Base-by-base conservation (phyloP, 2,329 filamentous ascomycete species). In the Graphiopsis chlorocephala region DNA sequence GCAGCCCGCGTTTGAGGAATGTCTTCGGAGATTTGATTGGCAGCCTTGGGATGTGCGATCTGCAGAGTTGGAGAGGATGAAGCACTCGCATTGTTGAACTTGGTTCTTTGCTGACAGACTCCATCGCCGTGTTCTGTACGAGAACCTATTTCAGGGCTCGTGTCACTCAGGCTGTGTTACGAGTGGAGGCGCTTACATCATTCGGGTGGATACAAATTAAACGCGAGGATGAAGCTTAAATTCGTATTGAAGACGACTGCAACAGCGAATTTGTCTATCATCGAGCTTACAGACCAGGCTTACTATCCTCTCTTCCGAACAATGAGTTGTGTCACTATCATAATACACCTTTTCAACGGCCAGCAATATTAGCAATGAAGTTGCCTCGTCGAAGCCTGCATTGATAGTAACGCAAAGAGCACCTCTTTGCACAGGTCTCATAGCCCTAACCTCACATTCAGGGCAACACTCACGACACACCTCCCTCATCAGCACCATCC, bases 21-120 rank as follows among this genome's bases (percentile, higher is more conserved):
- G 50, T 53, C 50, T 29, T 53, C 50, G 50, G 50, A 53, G 29
- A 53, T 53, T 53, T 53, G 50, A 53, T 31, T 45, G 38, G 38
- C 20, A 45, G 38, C 38, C n/a, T 45, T 45, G 38, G 38, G 12
- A 20, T n/a, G 38, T 45, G 38, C 38, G 38, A 45, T 45, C 38
- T 45, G 38, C 38, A 45, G n/a, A 23, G 14, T 20, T 45, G n/a
- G 17, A n/a, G 38, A 20, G 15, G 15, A 3, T 38, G 38, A 45
- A 45, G 38, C 38, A 12, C 38, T 20, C 8, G 14, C 38, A 20
- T 11, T 6, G 5, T n/a, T 20, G 20, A 4, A 1, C 5, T 45
- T 7, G 10, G 3, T 45, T 45, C n/a, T 1, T 23, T 45, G n/a
- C 7, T n/a, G 17, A 42, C 6, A n/a, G 3, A 38, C 14, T 20